Evolutionary conservation across 331 rosid species (phyloP).

Genomic region (Dryas integrifolia): DNA sequence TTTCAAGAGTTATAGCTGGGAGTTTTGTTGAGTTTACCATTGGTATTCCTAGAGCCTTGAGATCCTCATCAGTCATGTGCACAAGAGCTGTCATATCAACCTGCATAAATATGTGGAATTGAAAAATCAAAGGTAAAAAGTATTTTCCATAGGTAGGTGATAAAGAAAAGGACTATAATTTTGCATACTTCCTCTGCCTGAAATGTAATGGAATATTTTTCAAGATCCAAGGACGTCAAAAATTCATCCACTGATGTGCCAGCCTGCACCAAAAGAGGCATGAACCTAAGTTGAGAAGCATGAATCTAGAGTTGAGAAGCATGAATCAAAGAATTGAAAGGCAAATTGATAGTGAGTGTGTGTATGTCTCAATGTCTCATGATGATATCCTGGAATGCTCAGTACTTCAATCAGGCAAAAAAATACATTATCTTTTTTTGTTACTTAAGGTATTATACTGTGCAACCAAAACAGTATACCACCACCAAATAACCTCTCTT

Average conservation of each 20-base stretch:
- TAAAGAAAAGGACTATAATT: not conserved
- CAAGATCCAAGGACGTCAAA: constrained; percentile 83
- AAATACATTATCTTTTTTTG: not conserved
- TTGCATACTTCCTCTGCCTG: constrained; percentile 94
- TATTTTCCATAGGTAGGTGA: not conserved
- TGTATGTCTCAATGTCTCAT: not conserved
- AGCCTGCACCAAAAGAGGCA: constrained; percentile 51
- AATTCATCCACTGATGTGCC: constrained; percentile 72
- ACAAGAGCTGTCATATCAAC: constrained; percentile 94
- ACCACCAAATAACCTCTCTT: constrained; percentile 8
- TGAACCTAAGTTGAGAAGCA: not conserved
- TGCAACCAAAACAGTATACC: not conserved
- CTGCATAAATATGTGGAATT: constrained; percentile 38
- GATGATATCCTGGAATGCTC: not conserved
- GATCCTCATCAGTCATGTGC: constrained; percentile 96
- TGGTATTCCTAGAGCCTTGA: constrained; percentile 93
- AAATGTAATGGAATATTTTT: constrained; percentile 84
- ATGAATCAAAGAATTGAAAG: not conserved
- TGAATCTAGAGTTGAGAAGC: no score
- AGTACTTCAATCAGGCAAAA: not conserved
- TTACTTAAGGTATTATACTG: not conserved
- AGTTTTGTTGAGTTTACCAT: constrained; percentile 53
- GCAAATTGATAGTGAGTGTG: not conserved
- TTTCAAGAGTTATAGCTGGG: constrained; percentile 4
- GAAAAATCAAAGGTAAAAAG: not conserved